Conservation (phyloP, 2,329 filamentous ascomycete genomes). For the Xylariaceae sp. region DNA sequence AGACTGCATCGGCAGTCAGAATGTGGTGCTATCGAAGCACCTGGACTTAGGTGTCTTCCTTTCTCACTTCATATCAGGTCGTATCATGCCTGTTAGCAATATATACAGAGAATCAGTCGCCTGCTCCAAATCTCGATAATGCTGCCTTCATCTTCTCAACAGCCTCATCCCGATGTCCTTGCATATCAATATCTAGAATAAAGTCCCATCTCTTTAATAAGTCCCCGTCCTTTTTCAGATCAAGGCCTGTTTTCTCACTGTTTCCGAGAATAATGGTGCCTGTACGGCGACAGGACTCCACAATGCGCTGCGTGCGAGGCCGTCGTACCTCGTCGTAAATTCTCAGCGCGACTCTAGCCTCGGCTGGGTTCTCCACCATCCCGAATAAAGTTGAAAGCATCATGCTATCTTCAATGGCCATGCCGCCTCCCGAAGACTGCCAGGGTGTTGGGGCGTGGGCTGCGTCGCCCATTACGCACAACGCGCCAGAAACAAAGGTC, state of each 20-base stretch:
- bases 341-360: conserved; percentile 14
- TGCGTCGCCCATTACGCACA: conserved; percentile 19
- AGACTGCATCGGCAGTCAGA: no score
- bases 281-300: conserved; percentile 19
- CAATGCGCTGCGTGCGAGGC: conserved; percentile 22
- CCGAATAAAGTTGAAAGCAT: conserved; percentile 19
- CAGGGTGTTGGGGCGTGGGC: conserved; percentile 20
- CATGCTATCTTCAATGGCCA: conserved; percentile 22
- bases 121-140: not conserved
- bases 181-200: conserved; percentile 20
- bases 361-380: conserved; percentile 4
- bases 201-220: conserved; percentile 19
- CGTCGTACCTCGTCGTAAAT: conserved; percentile 19
- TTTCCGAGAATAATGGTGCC: conserved; percentile 15
- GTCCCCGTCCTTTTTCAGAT: conserved; percentile 6
- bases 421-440: conserved; percentile 21
- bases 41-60: no score
- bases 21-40: no score
- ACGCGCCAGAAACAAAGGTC: conserved; percentile 18
- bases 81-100: no score
- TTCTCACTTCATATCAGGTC: no score
- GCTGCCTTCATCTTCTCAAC: conserved; percentile 13
- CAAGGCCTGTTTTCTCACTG: conserved; percentile 4
- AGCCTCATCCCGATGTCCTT: conserved; percentile 17
- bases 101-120: no score